Percentiles rank a stretch among this genome's conserved stretches.
phyloP scores from a whole-genome alignment of 208 protist species.

The Leishmania major region DNA sequence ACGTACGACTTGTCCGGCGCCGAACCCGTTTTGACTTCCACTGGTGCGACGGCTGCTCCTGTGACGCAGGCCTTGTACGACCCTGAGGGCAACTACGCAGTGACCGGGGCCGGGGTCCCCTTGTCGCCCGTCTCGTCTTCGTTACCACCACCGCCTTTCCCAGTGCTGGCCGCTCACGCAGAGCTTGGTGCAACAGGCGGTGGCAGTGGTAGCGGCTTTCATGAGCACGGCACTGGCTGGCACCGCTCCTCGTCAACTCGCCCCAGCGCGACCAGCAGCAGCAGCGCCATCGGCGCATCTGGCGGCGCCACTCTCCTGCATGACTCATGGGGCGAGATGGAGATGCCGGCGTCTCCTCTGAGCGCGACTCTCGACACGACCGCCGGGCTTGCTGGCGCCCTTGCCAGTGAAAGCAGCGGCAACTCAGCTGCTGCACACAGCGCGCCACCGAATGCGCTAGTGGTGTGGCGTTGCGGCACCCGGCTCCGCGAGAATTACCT shows the following conservation, averaged over 20 bases:
- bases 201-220: background rate
- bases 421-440: slow-evolving; percentile 17
- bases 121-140: background rate
- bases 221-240: slow-evolving; percentile 13
- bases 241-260: slow-evolving; percentile 20
- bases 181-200: background rate
- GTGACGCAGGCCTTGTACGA: slow-evolving; percentile 77
- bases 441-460: slow-evolving; percentile 24
- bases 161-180: background rate
- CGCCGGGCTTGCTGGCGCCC: background rate
- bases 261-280: slow-evolving; percentile 2
- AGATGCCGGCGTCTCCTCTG: slow-evolving; percentile 1
- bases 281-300: background rate
- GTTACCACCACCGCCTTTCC: background rate
- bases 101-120: slow-evolving; percentile 55
- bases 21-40: slow-evolving; percentile 27
- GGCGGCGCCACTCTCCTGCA: slow-evolving; percentile 12
- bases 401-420: slow-evolving; percentile 5
- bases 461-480: slow-evolving; percentile 35
- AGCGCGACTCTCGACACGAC: slow-evolving; percentile 9
- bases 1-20: slow-evolving; percentile 66
- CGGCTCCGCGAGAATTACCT: slow-evolving; percentile 24
- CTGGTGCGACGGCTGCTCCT: slow-evolving; percentile 42
- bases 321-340: slow-evolving; percentile 25
- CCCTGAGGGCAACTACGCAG: slow-evolving; percentile 65